A percentile compares a stretch with the other conserved stretches of the same genome.
These are phyloP conservation scores for Combretum micranthum DNA, from an alignment of 345 rosid genomes.

Conservation along the genomic window DNA sequence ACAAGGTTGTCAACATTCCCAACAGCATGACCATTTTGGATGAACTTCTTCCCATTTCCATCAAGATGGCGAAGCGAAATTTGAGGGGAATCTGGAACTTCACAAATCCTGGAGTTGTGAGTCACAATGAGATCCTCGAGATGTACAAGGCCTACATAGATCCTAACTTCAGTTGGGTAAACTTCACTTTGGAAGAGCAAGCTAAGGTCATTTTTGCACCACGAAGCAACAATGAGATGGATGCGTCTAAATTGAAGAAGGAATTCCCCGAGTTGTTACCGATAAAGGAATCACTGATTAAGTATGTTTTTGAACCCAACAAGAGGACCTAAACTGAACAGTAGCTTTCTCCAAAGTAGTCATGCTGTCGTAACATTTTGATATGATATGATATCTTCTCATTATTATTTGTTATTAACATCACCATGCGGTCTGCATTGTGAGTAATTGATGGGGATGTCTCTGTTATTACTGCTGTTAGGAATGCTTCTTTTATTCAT, in stretches of 20 bases:
- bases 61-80: constrained; percentile 49
- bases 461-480: not conserved
- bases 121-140: constrained; percentile 44
- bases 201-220: constrained; percentile 48
- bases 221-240: constrained; percentile 52
- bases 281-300: constrained; percentile 40
- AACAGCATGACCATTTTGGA: constrained; percentile 47
- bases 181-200: constrained; percentile 45
- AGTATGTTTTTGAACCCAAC: constrained; percentile 37
- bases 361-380: no score
- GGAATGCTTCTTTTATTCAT: no score
- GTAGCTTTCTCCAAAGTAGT: not conserved
- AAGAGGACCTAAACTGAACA: constrained; percentile 12
- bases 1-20: constrained; percentile 44
- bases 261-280: constrained; percentile 41
- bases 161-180: constrained; percentile 28
- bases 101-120: constrained; percentile 47
- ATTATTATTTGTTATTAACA: no score
- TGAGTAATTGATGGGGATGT: not conserved
- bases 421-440: not conserved
- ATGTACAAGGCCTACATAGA: constrained; percentile 42
- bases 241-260: constrained; percentile 34
- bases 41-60: constrained; percentile 39
- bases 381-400: no score
- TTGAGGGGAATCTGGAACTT: constrained; percentile 49